phyloP scores from a whole-genome alignment of 768 basidiomycete species.

The Hebeloma cylindrosporum region DNA sequence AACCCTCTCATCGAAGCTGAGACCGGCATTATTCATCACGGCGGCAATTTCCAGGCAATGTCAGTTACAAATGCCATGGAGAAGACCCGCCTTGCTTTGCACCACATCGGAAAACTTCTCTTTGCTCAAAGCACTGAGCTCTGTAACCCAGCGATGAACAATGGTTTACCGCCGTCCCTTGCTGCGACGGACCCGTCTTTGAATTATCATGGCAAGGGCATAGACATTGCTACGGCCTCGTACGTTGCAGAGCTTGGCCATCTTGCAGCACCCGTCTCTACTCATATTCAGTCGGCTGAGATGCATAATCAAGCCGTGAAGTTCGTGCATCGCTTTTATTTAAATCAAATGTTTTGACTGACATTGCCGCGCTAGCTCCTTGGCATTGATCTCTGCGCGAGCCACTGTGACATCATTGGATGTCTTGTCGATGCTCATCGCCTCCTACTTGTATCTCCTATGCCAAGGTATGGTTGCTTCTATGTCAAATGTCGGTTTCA shows the following conservation, averaged over 20 bases:
- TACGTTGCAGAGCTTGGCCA: constrained; percentile 79
- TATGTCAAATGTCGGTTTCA: constrained; percentile 4
- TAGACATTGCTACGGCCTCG: constrained; percentile 81
- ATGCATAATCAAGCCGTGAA: constrained; percentile 87
- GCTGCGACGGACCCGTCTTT: constrained; percentile 74
- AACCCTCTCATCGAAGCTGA: constrained; percentile 78
- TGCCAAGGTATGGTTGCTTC: constrained; percentile 52
- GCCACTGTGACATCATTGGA: constrained; percentile 71
- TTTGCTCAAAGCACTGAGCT: constrained; percentile 75
- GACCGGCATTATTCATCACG: constrained; percentile 65
- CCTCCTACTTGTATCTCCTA: constrained; percentile 69
- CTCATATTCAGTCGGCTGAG: constrained; percentile 80
- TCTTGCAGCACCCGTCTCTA: constrained; percentile 75
- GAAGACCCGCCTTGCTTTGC: constrained; percentile 72
- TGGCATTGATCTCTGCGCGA: constrained; percentile 73
- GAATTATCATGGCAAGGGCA: constrained; percentile 76
- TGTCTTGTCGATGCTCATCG: constrained; percentile 65
- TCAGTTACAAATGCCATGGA: constrained; percentile 81
- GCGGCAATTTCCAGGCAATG: constrained; percentile 90
- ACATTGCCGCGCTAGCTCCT: constrained; percentile 35
- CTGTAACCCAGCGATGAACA: constrained; percentile 78
- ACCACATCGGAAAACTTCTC: constrained; percentile 69
- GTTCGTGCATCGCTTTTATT: constrained; percentile 37
- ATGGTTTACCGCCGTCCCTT: constrained; percentile 72
- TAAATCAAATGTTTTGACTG: constrained; percentile 1